Evolutionary conservation across 805 yeast species (phyloP), one percentile per base, ranked within the genome.

Genomic region (Metschnikowia chrysomelidarum): DNA sequence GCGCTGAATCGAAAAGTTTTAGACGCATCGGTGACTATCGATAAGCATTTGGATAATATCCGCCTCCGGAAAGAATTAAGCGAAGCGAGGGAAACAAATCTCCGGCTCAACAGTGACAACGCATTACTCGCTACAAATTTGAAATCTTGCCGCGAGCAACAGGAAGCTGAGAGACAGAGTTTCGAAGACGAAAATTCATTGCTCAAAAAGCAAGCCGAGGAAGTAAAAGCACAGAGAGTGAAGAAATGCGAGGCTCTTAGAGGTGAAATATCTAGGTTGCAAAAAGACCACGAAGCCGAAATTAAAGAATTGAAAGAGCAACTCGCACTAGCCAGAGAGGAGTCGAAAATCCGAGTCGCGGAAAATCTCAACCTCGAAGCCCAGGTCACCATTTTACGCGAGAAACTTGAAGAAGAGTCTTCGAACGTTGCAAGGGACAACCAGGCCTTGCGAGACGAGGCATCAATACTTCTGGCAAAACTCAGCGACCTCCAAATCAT

Each of bases 1-100:
- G 20, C 22, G 12, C 23, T 34, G 10, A 6, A 19, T 10, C 39
- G 54, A 3, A 50, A 47, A 19, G 49, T 54, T 1, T 49, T 65
- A 28, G 70, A 65, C 42, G 56, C 69, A 2, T 56, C 70, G 1
- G 52, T 49, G 5, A 56, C 62, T 5, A 61, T 68, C 13, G 73
- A 68, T 44, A 68, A 64, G 38, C 71, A 67, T 41, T 48, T 68
- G 29, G 73, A 68, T 32, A 64, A 66, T 34, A 59, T 68, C 3
- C 49, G 71, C 30, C 52, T 67, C 16, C 56, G 57, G 27, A 58
- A 56, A 31, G 67, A 58, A 36, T 56, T 54, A 30, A 36, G 40
- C 7, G 61, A 58, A 18, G 29, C 41, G 13, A 18, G 22, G 19
- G 27, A 17, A 3, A 15, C 32, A 7, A 30, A 25, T 16, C 13